These are phyloP conservation scores for Dacryopinax primogenitus DNA, from an alignment of 768 basidiomycete genomes.

Conservation along the genomic window DNA sequence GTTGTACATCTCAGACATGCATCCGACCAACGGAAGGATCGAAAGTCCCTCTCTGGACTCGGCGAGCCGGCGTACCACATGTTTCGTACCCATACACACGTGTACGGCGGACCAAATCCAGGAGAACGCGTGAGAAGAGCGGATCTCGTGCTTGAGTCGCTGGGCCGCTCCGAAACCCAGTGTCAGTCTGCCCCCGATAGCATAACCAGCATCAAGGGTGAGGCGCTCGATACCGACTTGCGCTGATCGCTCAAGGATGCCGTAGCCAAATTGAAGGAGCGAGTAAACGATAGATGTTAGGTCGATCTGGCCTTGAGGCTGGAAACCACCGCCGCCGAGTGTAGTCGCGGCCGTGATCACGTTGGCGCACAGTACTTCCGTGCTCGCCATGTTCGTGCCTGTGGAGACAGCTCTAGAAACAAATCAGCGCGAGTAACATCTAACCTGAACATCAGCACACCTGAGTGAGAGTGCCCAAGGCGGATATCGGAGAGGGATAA, in stretches of 20 bases:
- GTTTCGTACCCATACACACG: background rate
- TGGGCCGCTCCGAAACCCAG: background rate
- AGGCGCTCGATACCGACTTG: background rate
- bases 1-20: background rate
- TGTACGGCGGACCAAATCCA: background rate
- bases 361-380: background rate
- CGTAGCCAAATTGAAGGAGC: background rate
- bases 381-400: background rate
- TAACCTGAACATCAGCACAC: too few species aligned
- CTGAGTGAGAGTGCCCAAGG: too few species aligned
- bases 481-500: too few species aligned
- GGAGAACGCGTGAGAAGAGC: background rate
- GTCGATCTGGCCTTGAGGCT: background rate
- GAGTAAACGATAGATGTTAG: background rate
- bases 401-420: background rate
- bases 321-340: background rate
- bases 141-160: background rate
- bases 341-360: background rate
- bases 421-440: too few species aligned
- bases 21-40: background rate
- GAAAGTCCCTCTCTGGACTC: background rate
- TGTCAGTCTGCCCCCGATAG: background rate
- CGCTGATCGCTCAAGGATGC: background rate
- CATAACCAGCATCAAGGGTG: background rate
- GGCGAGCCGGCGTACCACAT: background rate